These are phyloP conservation scores for Lachnellula subtilissima DNA, from an alignment of 2,329 filamentous ascomycete genomes.

Conservation along the genomic window DNA sequence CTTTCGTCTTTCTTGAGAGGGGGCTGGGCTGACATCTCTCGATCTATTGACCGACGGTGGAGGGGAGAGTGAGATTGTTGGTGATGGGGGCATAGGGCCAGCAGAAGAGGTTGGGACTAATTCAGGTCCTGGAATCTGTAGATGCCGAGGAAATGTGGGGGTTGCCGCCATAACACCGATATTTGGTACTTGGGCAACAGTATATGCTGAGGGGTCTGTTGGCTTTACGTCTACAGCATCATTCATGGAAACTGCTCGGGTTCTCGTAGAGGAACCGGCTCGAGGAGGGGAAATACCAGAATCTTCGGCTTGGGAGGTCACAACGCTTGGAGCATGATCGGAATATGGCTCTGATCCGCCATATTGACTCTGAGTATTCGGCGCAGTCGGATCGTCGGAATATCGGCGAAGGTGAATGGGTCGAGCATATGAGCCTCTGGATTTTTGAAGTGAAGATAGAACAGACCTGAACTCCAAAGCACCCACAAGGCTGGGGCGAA, in stretches of 20 bases:
- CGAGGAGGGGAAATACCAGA: constrained; percentile 13
- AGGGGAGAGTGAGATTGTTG: constrained; percentile 30
- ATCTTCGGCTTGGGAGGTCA: constrained; percentile 37
- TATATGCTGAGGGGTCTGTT: constrained; percentile 21
- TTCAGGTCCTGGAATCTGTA: constrained; percentile 13
- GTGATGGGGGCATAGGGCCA: constrained; percentile 33
- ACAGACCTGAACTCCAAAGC: constrained; percentile 91
- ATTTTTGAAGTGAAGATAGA: constrained; percentile 77
- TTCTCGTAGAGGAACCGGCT: constrained; percentile 14
- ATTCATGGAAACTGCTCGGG: constrained; percentile 31
- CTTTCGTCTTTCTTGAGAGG: constrained; percentile 22
- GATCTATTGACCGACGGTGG: constrained; percentile 21
- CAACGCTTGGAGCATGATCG: constrained; percentile 32
- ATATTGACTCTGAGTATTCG: constrained; percentile 23
- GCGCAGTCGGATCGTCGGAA: constrained; percentile 50
- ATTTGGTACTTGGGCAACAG: constrained; percentile 25
- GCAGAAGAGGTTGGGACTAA: constrained; percentile 23
- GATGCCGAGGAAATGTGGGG: constrained; percentile 34
- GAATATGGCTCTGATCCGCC: constrained; percentile 34
- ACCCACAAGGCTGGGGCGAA: constrained; percentile 87
- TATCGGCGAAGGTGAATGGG: constrained; percentile 66
- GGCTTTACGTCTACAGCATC: constrained; percentile 17
- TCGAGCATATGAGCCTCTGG: constrained; percentile 68
- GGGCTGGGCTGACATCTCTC: constrained; percentile 31
- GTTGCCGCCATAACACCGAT: constrained; percentile 36